Conservation (phyloP, 805 yeast genomes). For the Teunomyces kruisii region DNA sequence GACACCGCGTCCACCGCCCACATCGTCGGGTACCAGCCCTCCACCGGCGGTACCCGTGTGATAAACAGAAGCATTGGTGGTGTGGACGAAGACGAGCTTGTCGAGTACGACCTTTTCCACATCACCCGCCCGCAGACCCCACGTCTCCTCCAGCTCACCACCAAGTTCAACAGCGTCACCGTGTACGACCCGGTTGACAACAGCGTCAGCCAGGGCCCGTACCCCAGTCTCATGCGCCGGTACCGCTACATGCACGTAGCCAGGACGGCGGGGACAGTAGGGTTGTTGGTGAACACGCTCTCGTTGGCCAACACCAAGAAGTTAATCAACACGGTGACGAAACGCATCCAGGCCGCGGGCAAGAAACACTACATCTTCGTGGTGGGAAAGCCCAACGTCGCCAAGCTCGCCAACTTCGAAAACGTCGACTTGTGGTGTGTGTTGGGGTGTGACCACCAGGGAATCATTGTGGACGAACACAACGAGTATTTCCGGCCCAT, state of each 20-base stretch:
- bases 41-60: slow-evolving; percentile 1
- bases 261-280: slow-evolving; percentile 87
- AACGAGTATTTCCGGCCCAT: slow-evolving; percentile 89
- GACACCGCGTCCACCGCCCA: slow-evolving; percentile 28
- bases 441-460: slow-evolving; percentile 92
- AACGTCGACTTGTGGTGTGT: slow-evolving; percentile 94
- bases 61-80: slow-evolving; percentile 20
- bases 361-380: slow-evolving; percentile 93
- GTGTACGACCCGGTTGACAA: slow-evolving; percentile 45
- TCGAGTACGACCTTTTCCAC: slow-evolving; percentile 61
- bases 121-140: slow-evolving; percentile 77
- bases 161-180: slow-evolving; percentile 59
- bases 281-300: slow-evolving; percentile 85
- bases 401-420: slow-evolving; percentile 94
- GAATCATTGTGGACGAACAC: slow-evolving; percentile 75
- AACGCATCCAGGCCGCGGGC: slow-evolving; percentile 67
- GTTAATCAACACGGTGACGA: slow-evolving; percentile 60
- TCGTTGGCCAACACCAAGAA: slow-evolving; percentile 73
- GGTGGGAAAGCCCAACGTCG: slow-evolving; percentile 97
- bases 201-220: slow-evolving; percentile 53
- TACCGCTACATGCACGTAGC: slow-evolving; percentile 87
- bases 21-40: slow-evolving; percentile 43
- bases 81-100: slow-evolving; percentile 14
- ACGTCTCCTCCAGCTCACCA: slow-evolving; percentile 68
- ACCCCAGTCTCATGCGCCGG: slow-evolving; percentile 77